Base-by-base conservation (phyloP, 805 yeast genomes). In the Yarrowia deformans region DNA sequence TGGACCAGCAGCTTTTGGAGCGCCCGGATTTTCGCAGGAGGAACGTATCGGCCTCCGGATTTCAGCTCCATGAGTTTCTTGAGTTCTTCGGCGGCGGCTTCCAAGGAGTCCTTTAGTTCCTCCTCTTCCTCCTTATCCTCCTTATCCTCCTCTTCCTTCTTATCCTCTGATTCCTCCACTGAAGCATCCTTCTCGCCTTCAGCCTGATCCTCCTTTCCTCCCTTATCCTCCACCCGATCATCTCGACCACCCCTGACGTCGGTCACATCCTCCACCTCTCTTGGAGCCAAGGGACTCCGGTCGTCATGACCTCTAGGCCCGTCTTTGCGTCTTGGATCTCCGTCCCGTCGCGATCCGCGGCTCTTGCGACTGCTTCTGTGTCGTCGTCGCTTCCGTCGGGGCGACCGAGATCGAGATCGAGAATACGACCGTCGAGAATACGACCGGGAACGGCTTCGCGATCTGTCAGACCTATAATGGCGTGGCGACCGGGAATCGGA, bases 1-100 rank as follows among this genome's bases (percentile, higher is more conserved):
- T 75, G 72, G 18, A 74, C 71, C 60, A 80, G 72, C 72, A 80
- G 77, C 16, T 79, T 79, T 69, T 82, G 75, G 9, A 86, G 75
- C 3, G 81, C 83, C 40, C 80, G 78, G 16, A 86, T 78, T 72
- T 80, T 83, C 0, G 85, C 86, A 0, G 88, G 88, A 4, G 89
- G 88, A 1, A 86, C 82, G 72, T 85, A 85, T 34, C 80, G 77
- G 0, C 87, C 88, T 14, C 83, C 82, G 0, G 82, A 77, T 40
- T 80, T 75, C 45, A 83, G 75, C 19, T 60, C 66, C 66, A 60
- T 60, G 14, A 60, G 52, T 35, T 45, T 42, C 6, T 60, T 60
- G 18, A 60, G 46, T 18, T 60, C 66, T 29, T 60, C 66, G 2
- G 66, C 66, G 1, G 66, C 66, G 8, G 12, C 14, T 19, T 43